Evolutionary conservation across 805 yeast species (phyloP), one percentile per base, ranked within the genome.

Genomic region (Lachancea lanzarotensis): DNA sequence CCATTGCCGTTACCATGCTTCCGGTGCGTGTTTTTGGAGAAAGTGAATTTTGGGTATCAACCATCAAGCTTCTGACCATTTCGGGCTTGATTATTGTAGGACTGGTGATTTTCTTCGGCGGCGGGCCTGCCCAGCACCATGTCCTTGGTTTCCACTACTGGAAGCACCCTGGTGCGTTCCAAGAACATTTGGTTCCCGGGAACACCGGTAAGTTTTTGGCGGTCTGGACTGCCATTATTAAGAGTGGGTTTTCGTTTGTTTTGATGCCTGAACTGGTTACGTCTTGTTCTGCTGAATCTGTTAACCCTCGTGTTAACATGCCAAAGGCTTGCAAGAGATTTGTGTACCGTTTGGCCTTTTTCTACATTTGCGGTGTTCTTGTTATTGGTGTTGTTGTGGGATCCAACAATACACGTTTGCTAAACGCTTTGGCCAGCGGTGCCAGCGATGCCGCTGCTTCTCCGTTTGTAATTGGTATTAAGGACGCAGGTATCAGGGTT

Each of bases 31-130:
- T 49, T 19, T 68, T 62, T 47, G 72, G 71, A 40, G 82, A 77
- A 58, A 69, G 73, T 40, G 87, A 79, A 55, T 84, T 79, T 61
- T 83, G 82, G 82, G 73, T 79, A 52, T 79, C 84, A 0, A 55
- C 74, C 15, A 68, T 84, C 62, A 84, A 84, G 61, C 78, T 84
- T 29, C 49, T 82, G 42, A 74, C 84, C 30, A 74, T 84, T 55
- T 57, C 79, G 18, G 87, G 88, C 17, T 67, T 81, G 49, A 77
- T 81, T 45, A 62, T 81, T 32, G 64, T 75, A 35, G 76, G 81
- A 49, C 63, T 76, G 56, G 72, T 78, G 33, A 75, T 80, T 48
- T 78, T 79, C 52, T 76, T 79, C 56, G 85, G 85, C 47, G 85
- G 85, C 49, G 83, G 78, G 36, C 85, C 86, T 49, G 65, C 59